phyloP scores from a whole-genome alignment of 2,329 filamentous ascomycete species.

The Leptodontidium sp. region DNA sequence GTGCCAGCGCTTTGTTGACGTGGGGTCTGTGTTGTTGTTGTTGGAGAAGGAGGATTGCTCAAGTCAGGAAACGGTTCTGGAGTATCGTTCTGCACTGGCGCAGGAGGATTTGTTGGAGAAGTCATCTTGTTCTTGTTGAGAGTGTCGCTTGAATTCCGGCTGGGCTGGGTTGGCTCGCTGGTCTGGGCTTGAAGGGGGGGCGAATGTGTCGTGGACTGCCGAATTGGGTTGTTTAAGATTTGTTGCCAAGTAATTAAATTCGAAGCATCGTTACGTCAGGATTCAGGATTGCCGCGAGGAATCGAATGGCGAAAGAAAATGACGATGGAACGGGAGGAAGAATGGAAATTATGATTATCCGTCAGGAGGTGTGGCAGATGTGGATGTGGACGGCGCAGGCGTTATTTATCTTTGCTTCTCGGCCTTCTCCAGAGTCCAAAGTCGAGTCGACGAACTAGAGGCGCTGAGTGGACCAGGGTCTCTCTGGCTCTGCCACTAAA shows the following conservation, averaged over 20 bases:
- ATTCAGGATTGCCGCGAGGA: conserved; percentile 2
- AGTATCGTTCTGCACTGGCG: conserved; percentile 27
- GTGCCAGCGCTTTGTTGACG: conserved; percentile 26
- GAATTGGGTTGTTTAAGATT: conserved; percentile 12
- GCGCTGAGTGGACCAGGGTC: neutral
- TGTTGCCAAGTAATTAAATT: conserved; percentile 16
- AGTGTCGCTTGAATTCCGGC: conserved; percentile 6
- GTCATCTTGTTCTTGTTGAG: conserved; percentile 7
- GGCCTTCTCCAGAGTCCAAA: neutral
- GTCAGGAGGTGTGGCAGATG: conserved; percentile 11
- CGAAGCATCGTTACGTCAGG: conserved; percentile 23
- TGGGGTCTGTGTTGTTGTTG: conserved; percentile 17
- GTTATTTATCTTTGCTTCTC: conserved; percentile 6
- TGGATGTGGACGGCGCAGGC: neutral
- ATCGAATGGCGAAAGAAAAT: neutral
- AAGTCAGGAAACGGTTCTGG: conserved; percentile 34
- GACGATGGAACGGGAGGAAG: neutral
- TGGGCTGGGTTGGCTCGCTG: conserved; percentile 15
- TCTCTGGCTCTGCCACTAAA: neutral
- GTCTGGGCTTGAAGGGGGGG: conserved; percentile 2
- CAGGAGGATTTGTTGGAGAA: conserved; percentile 22
- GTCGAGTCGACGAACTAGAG: neutral
- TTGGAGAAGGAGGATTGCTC: conserved; percentile 31
- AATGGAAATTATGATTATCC: conserved; percentile 4
- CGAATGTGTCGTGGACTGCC: conserved; percentile 15